Conservation (phyloP, 2,329 filamentous ascomycete genomes). For the Thermochaetoides dissita region DNA sequence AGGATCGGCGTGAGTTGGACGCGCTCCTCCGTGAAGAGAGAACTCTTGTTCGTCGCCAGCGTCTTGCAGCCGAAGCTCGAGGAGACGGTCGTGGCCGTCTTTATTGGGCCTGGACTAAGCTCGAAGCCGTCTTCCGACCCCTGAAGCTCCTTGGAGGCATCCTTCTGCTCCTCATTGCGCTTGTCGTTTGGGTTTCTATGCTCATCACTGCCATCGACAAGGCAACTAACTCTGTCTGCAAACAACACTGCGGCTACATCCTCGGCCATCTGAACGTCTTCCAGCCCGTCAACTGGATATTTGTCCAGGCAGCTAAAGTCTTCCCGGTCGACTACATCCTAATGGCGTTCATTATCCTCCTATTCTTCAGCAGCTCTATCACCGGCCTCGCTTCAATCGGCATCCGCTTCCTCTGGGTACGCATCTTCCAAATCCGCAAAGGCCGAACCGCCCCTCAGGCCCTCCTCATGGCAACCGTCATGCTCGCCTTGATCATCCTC, state of each 20-base stretch:
- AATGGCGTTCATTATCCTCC: slow-evolving; percentile 68
- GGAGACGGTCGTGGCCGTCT: slow-evolving; percentile 65
- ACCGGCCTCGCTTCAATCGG: slow-evolving; percentile 75
- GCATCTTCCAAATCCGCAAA: slow-evolving; percentile 78
- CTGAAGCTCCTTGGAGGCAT: slow-evolving; percentile 79
- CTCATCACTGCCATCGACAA: slow-evolving; percentile 93
- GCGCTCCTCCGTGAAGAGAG: slow-evolving; percentile 78
- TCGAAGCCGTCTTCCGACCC: slow-evolving; percentile 70
- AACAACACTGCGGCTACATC: slow-evolving; percentile 80
- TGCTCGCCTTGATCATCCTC: slow-evolving; percentile 78
- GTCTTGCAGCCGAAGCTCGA: slow-evolving; percentile 68
- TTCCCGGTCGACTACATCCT: slow-evolving; percentile 90
- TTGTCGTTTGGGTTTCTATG: slow-evolving; percentile 81
- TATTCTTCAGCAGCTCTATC: slow-evolving; percentile 81
- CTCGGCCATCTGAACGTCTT: slow-evolving; percentile 78
- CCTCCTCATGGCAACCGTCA: slow-evolving; percentile 75
- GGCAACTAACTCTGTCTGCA: slow-evolving; percentile 87
- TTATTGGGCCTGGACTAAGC: slow-evolving; percentile 63
- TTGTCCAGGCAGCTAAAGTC: slow-evolving; percentile 64
- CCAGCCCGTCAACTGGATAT: slow-evolving; percentile 85
- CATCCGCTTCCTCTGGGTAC: slow-evolving; percentile 92
- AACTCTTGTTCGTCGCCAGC: slow-evolving; percentile 76
- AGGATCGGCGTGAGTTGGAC: slow-evolving; percentile 81
- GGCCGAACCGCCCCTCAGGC: slow-evolving; percentile 86
- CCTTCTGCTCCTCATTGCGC: slow-evolving; percentile 56